These are phyloP conservation scores for Pyronema domesticum DNA, from an alignment of 495 filamentous ascomycete species.

Conservation along the genomic window DNA sequence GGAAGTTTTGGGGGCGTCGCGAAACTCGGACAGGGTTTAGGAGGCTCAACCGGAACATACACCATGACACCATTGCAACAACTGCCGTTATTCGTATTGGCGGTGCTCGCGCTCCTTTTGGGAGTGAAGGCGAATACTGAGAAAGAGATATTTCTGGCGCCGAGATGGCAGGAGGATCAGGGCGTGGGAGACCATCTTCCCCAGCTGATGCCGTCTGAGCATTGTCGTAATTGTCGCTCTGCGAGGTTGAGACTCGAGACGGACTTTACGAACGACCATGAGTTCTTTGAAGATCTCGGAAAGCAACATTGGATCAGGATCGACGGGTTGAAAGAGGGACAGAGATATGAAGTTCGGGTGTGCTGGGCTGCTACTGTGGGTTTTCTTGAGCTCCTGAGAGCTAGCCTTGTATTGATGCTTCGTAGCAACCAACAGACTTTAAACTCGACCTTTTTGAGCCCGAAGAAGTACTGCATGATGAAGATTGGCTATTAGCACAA, in stretches of 20 bases:
- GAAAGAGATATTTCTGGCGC: conserved; percentile 76
- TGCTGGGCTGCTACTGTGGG: conserved; percentile 89
- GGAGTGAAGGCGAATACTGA: conserved; percentile 48
- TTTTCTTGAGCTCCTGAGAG: conserved; percentile 10
- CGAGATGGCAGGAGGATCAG: conserved; percentile 20
- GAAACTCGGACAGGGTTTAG: no score
- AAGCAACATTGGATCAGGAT: conserved; percentile 66
- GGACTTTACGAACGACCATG: no score
- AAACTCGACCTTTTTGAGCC: conserved; percentile 40
- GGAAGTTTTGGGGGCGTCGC: no score
- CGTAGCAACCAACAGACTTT: conserved; percentile 78
- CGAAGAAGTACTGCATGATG: conserved; percentile 13
- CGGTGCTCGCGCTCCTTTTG: no score
- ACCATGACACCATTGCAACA: no score
- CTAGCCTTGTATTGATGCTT: not conserved
- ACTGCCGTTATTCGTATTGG: no score
- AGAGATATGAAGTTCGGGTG: conserved; percentile 78
- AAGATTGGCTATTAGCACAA: conserved; percentile 15
- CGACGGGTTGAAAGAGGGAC: conserved; percentile 48
- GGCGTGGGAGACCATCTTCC: not conserved
- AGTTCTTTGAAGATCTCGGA: conserved; percentile 28
- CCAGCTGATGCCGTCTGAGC: conserved; percentile 8
- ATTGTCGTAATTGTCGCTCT: conserved; percentile 11
- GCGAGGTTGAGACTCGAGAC: conserved; percentile 11
- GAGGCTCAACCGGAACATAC: no score